phyloP scores from a whole-genome alignment of 163 green algal species.

The Scenedesmus sp. region DNA sequence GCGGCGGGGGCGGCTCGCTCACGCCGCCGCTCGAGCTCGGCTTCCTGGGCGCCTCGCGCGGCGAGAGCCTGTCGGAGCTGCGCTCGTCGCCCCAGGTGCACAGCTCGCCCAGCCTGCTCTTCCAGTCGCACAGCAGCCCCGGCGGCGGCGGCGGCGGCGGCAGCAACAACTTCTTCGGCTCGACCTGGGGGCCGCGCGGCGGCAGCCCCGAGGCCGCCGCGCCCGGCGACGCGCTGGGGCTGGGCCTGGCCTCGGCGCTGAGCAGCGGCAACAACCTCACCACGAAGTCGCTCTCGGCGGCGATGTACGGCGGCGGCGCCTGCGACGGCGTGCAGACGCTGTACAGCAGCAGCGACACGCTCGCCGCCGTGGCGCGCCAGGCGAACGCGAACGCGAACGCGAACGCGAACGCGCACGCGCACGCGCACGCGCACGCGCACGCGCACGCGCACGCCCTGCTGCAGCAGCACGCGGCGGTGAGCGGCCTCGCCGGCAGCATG shows the following conservation, averaged over 20 bases:
- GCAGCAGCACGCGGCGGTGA: slow-evolving; percentile 35
- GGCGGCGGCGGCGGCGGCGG: not conserved
- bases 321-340: slow-evolving; percentile 38
- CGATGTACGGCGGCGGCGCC: slow-evolving; percentile 28
- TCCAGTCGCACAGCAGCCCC: not conserved
- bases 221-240: too few relatives aligned
- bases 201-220: not conserved
- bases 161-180: not conserved
- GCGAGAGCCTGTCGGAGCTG: not conserved
- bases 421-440: too few relatives aligned
- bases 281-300: slow-evolving; percentile 5
- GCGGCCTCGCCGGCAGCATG: not conserved
- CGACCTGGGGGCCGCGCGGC: not conserved
- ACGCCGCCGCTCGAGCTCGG: not conserved
- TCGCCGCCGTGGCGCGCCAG: not conserved
- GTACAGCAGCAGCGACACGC: slow-evolving; percentile 7
- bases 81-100: slow-evolving; percentile 7
- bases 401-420: too few relatives aligned
- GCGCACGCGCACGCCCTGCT: not conserved
- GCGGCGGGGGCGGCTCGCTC: not conserved
- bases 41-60: not conserved
- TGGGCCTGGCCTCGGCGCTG: too few relatives aligned
- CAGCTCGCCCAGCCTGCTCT: slow-evolving; percentile 5
- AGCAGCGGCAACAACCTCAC: slow-evolving; percentile 27
- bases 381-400: not conserved